phyloP scores from a whole-genome alignment of 2,329 filamentous ascomycete genomes.

The Colletotrichum simmondsii region DNA sequence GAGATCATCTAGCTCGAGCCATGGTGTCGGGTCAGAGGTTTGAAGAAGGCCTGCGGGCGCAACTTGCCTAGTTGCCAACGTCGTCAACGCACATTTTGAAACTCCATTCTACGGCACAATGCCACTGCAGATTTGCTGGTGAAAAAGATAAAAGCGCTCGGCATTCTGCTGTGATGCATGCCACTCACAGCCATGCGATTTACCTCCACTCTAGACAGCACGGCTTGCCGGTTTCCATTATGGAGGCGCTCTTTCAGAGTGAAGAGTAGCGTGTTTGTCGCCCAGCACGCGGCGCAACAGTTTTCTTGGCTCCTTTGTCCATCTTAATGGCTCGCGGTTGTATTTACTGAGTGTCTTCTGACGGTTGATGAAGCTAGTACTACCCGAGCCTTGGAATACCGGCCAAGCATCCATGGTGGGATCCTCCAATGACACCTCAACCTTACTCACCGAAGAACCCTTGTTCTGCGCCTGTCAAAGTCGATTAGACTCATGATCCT shows the following conservation, averaged over 20 bases:
- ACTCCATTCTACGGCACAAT: not conserved
- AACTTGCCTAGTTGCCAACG: not conserved
- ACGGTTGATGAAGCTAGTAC: conserved; percentile 1
- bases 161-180: not conserved
- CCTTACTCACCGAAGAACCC: not conserved
- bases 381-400: not conserved
- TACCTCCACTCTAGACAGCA: not conserved
- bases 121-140: too few relatives aligned
- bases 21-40: not conserved
- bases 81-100: not conserved
- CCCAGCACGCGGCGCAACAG: conserved; percentile 2
- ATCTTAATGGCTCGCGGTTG: not conserved
- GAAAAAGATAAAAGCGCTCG: too few relatives aligned
- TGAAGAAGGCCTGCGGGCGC: not conserved
- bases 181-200: not conserved
- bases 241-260: not conserved
- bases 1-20: not conserved
- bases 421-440: not conserved
- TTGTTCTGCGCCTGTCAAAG: not conserved
- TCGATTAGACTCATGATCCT: conserved; percentile 8
- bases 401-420: not conserved
- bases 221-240: not conserved
- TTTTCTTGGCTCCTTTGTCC: conserved; percentile 18
- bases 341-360: not conserved
- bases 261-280: not conserved